phyloP scores from a whole-genome alignment of 2,329 filamentous ascomycete genomes.

The Colletotrichum camelliae region DNA sequence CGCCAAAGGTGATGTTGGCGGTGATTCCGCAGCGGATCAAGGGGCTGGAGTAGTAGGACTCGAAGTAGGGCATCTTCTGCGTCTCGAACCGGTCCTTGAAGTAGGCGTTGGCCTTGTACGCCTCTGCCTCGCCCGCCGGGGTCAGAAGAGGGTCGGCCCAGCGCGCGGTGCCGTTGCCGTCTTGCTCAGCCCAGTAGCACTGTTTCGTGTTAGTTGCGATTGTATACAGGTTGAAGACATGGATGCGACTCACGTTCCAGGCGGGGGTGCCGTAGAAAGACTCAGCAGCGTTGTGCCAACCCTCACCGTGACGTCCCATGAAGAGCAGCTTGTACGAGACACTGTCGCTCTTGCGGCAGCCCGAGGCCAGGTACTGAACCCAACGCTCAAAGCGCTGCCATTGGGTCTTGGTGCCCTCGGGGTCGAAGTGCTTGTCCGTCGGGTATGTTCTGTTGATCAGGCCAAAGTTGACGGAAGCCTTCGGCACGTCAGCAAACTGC shows the following conservation, averaged over 20 bases:
- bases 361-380: conserved; percentile 58
- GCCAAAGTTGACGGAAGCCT: conserved; percentile 69
- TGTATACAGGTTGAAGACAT: neutral
- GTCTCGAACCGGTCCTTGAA: conserved; percentile 58
- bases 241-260: conserved; percentile 63
- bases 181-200: conserved; percentile 70
- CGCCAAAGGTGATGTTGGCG: conserved; percentile 64
- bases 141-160: conserved; percentile 73
- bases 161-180: conserved; percentile 65
- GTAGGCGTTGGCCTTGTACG: conserved; percentile 62
- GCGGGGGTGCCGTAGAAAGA: conserved; percentile 70
- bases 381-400: conserved; percentile 70
- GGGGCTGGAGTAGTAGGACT: conserved; percentile 70
- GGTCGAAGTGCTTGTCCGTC: conserved; percentile 51
- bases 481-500: neutral
- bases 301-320: conserved; percentile 74
- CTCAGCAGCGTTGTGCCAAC: conserved; percentile 68
- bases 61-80: conserved; percentile 63
- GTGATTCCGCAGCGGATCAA: conserved; percentile 68
- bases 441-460: conserved; percentile 68
- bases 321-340: conserved; percentile 71
- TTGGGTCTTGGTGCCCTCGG: conserved; percentile 52
- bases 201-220: conserved; percentile 31
- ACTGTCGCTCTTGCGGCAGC: conserved; percentile 39
- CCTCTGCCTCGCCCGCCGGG: conserved; percentile 59